Base-by-base conservation (phyloP, 169 alveolate species). In the Babesia sp. region DNA sequence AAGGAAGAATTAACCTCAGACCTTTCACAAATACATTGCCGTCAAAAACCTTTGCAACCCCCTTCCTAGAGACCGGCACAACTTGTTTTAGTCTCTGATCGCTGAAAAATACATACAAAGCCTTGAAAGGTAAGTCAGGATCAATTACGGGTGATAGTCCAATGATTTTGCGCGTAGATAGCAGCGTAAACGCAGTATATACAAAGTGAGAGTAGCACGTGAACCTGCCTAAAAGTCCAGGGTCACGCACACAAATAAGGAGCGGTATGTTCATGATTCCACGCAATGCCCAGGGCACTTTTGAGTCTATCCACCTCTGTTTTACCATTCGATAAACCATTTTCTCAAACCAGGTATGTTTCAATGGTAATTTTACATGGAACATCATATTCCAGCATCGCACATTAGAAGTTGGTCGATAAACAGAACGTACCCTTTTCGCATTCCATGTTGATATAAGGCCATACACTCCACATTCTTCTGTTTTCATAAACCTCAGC, bases 271-370 rank as follows among this genome's bases (percentile, higher is more conserved):
- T 69, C 4, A 61, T 34, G 22, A 56, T 55, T 34, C 51, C 71
- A 9, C 58, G 55, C 31, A 39, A 36, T 26, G 44, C 34, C 45
- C 46, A 42, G 53, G 36, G 42, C 24, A 34, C 20, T 9, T 41
- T 58, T 11, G 42, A 26, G 20, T 45, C n/a, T 39, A 48, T 68
- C 41, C 28, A 20, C 16, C 75, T 71, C 50, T 71, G 29, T 42
- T 45, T 79, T 28, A 70, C 29, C 50, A 71, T 55, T 44, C 37
- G 9, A 22, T 66, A 70, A 9, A 79, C 37, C 18, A 79, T 55
- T 16, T 67, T 53, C 55, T 79, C 83, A 68, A 79, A 79, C 87
- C 87, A 79, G 11, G 58, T 51, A 37, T 69, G 83, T 22, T 63
- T 39, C 20, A 34, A 16, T 16, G 87, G 87, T n/a, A 79, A 55